phyloP scores from a whole-genome alignment of 768 basidiomycete species.

The Suillus spraguei region DNA sequence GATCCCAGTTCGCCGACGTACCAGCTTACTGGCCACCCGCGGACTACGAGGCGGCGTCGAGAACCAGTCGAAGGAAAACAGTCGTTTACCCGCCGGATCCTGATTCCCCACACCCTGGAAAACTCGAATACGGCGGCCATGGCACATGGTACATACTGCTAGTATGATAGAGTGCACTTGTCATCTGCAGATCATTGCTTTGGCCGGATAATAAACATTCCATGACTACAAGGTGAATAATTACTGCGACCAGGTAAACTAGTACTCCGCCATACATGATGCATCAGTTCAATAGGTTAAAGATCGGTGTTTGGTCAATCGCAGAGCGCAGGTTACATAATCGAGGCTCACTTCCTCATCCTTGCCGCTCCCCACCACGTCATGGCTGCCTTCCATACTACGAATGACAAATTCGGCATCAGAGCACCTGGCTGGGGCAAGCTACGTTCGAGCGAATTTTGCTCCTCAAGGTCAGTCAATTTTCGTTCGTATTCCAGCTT shows the following conservation, averaged over 20 bases:
- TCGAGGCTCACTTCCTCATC: neutral
- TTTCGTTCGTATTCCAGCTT: conserved; percentile 27
- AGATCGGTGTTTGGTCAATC: neutral
- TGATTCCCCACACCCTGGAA: neutral
- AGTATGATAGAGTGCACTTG: neutral
- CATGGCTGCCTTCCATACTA: conserved; percentile 36
- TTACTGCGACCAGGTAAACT: neutral
- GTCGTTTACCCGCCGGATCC: neutral
- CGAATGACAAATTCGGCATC: conserved; percentile 34
- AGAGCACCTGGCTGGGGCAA: conserved; percentile 28
- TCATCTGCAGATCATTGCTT: neutral
- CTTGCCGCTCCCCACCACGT: conserved; percentile 34
- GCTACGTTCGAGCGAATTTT: neutral
- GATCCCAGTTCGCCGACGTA: neutral
- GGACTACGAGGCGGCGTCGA: conserved; percentile 1
- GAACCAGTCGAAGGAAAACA: neutral
- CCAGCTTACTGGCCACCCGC: neutral
- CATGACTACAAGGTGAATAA: neutral
- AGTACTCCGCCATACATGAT: neutral
- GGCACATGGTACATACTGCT: neutral
- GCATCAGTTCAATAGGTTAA: conserved; percentile 3
- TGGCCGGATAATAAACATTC: neutral
- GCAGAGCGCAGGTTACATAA: neutral
- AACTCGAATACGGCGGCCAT: neutral
- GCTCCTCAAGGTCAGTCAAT: conserved; percentile 21